Conservation (phyloP, 164 flowering plant genomes). For the Houttuynia cordata region DNA sequence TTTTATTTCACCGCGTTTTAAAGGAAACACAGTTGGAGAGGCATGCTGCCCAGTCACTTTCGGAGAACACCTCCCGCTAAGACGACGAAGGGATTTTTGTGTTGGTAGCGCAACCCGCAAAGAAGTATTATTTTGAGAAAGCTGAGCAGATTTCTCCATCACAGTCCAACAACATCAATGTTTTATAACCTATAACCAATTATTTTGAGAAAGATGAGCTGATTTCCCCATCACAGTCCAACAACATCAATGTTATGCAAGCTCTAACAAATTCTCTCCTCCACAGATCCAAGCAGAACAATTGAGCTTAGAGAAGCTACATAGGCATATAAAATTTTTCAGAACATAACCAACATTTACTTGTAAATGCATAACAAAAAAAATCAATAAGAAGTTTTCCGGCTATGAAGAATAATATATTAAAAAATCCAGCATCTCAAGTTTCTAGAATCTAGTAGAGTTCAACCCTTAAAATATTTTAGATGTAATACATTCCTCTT, state of each 20-base stretch:
- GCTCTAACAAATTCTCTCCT: neutral
- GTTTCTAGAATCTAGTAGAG: neutral
- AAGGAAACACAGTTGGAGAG: conserved; percentile 91
- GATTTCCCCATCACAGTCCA: conserved; percentile 49
- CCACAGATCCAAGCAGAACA: neutral
- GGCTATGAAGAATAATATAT: neutral
- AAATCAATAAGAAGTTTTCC: no score
- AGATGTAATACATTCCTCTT: no score
- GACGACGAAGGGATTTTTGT: conserved; percentile 55
- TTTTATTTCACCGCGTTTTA: conserved; percentile 68
- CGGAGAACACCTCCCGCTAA: conserved; percentile 66
- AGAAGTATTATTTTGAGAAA: conserved; percentile 36
- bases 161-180: conserved; percentile 4
- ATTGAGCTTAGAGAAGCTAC: neutral
- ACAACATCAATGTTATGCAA: neutral
- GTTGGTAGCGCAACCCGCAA: conserved; percentile 27
- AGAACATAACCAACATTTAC: neutral
- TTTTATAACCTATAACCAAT: neutral
- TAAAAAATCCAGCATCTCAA: neutral
- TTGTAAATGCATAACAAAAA: no score
- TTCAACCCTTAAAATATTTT: no score
- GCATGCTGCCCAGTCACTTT: conserved; percentile 64
- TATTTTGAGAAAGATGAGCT: conserved; percentile 36
- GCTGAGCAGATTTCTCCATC: conserved; percentile 60
- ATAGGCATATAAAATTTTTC: neutral